Base-by-base conservation (phyloP, 73 alveolate species). In the Uronychia setigera region DNA sequence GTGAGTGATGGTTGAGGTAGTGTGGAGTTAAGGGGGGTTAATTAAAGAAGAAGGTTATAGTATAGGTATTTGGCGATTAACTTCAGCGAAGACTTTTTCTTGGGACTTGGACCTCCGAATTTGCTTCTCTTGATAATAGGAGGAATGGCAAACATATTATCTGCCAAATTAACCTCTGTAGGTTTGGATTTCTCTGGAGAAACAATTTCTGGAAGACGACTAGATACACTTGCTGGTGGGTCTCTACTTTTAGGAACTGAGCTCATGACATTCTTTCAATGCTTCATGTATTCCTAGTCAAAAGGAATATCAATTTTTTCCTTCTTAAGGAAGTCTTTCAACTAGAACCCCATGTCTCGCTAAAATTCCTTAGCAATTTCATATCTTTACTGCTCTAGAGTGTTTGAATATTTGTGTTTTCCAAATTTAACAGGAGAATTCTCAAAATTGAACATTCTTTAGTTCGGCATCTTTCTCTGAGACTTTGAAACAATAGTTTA, bases 1-100 rank as follows among this genome's bases (percentile, higher is more conserved):
- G 67, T 46, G 67, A 46, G 67, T 46, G 67, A 46, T 46, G 67
- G 67, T 46, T 46, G 67, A 46, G 67, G 67, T 46, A 46, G 67
- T 46, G 67, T 46, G 67, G 67, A 46, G 67, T n/a, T 5, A 19
- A 11, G 5, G 19, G 67, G 67, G 67, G 19, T 46, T 46, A 46
- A 46, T 46, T 46, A 19, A 46, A 46, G 67, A n/a, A n/a, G n/a
- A n/a, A n/a, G n/a, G n/a, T n/a, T n/a, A n/a, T n/a, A n/a, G n/a
- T n/a, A n/a, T n/a, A n/a, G n/a, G n/a, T n/a, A n/a, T n/a, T n/a
- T n/a, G n/a, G n/a, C n/a, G n/a, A n/a, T n/a, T n/a, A n/a, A n/a
- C n/a, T n/a, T n/a, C n/a, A n/a, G n/a, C n/a, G n/a, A n/a, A n/a
- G n/a, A n/a, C n/a, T n/a, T n/a, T n/a, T n/a, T n/a, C n/a, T n/a